Evolutionary conservation across 805 yeast species (phyloP), one percentile per base, ranked within the genome.

Genomic region (Metschnikowia continentalis): DNA sequence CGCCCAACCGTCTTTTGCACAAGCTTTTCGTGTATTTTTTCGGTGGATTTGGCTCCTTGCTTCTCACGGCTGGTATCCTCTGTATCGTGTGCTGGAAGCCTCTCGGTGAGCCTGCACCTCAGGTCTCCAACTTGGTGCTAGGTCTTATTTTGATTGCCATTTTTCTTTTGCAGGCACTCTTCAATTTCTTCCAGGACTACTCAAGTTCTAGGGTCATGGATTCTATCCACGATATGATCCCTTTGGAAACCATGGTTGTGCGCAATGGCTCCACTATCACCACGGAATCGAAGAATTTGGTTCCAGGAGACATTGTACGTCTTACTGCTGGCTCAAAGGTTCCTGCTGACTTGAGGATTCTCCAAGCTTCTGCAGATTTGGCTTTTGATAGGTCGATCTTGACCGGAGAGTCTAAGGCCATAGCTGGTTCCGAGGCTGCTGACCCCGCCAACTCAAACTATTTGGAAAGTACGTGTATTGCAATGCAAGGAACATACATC

Each of bases 371-470:
- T 23, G 61, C 64, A 20, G 72, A 74, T 39, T 66, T 77, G 37
- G 56, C 72, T 17, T 74, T 77, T 56, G 82, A 77, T 56, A 66
- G 77, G 52, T 67, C 80, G 14, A 67, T 76, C 14, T 66, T 77
- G 35, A 77, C 82, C 11, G 82, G 82, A 57, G 81, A 77, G 56
- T 74, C 81, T 3, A 68, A 69, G 47, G 70, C 79, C 5, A 59
- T 63, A 40, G 63, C 64, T 15, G 76, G 72, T 6, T 55, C 67
- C 5, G 47, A 59, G 2, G 53, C 50, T 8, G 42, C 64, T 19
- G 73, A 69, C 37, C 57, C 63, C 14, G 47, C 50, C 15, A 66
- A 64, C 13, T 61, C 72, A 5, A 76, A 75, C 56, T 77, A 71
- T 54, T 60, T 77, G 50, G 81, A 77, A 55, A 63, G 73, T 43